Evolutionary conservation across 2,329 filamentous ascomycete species (phyloP), one percentile per base, ranked within the genome.

Genomic region (Fusarium illudens): DNA sequence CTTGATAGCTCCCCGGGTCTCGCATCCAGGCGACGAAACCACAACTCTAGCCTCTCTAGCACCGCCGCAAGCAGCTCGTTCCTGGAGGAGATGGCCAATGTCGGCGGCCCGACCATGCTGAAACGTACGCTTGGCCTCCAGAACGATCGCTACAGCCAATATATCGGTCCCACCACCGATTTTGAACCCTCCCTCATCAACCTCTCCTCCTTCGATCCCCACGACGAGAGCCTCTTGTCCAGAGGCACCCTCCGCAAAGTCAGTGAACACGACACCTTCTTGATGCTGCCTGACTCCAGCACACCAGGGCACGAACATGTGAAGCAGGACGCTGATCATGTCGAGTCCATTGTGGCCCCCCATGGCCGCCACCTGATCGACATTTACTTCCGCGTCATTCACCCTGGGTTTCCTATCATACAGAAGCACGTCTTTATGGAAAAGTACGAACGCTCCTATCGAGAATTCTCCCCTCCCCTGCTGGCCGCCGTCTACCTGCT

Each of bases 121-220:
- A 90, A 89, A 78, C 85, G 88, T 75, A 91, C 89, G 15, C 82
- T 96, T 60, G 92, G 92, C 62, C 84, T 96, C 70, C 92, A 95
- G 76, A 83, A 87, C 74, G 90, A 93, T 77, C 89, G 91, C 64
- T 93, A 91, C 77, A 93, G 91, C 80, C 91, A 93, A 79, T 93
- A 95, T 75, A 92, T 96, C 71, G 92, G 92, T 25, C 88, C 91
- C 60, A 95, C 92, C 52, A 94, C 92, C 52, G 91, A 94, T 73
- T 93, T 94, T 75, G 92, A 96, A 76, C 91, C 92, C 15, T 90
- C 90, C n/a, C 84, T 96, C 57, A 92, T 95, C 79, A 92, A 92
- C 72, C 84, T 95, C 20, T 94, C 92, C 20, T 85, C 89, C 6
- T 94, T 94, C 77, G 91, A 95, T 79, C 90, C 89, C 29, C 90